Evolutionary conservation across 2,329 filamentous ascomycete genomes (phyloP).

Genomic region (Aureobasidium sp.): DNA sequence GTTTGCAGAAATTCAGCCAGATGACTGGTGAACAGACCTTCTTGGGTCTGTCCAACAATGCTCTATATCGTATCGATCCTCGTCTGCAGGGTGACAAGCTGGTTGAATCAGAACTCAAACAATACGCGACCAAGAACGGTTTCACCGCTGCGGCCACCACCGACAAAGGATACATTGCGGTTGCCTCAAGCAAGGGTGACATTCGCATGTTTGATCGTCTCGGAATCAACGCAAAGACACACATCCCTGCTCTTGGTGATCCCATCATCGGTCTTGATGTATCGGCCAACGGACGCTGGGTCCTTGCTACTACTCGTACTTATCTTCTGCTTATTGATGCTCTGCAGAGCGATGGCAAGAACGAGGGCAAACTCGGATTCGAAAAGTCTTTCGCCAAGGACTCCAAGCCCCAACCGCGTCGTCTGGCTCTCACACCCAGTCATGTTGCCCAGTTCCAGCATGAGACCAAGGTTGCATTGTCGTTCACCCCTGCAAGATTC

Average conservation of each 20-base stretch:
- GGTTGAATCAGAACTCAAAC: constrained; percentile 86
- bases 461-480: constrained; percentile 79
- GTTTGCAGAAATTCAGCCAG: constrained; percentile 79
- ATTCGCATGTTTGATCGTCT: constrained; percentile 94
- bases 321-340: constrained; percentile 92
- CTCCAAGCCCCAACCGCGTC: constrained; percentile 84
- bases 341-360: constrained; percentile 85
- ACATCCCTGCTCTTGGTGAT: constrained; percentile 90
- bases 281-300: constrained; percentile 91
- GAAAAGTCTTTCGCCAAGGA: constrained; percentile 90
- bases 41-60: constrained; percentile 85
- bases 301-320: constrained; percentile 86
- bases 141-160: constrained; percentile 93
- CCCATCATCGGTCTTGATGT: constrained; percentile 92
- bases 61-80: constrained; percentile 88
- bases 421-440: constrained; percentile 78
- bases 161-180: constrained; percentile 92
- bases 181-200: constrained; percentile 96
- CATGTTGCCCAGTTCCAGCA: constrained; percentile 97
- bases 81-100: constrained; percentile 85
- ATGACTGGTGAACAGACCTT: constrained; percentile 95
- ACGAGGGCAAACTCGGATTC: constrained; percentile 96
- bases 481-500: constrained; percentile 88
- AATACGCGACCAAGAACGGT: constrained; percentile 94
- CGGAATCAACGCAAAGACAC: constrained; percentile 95